phyloP scores from a whole-genome alignment of 768 basidiomycete genomes.

The Mycena rosella region DNA sequence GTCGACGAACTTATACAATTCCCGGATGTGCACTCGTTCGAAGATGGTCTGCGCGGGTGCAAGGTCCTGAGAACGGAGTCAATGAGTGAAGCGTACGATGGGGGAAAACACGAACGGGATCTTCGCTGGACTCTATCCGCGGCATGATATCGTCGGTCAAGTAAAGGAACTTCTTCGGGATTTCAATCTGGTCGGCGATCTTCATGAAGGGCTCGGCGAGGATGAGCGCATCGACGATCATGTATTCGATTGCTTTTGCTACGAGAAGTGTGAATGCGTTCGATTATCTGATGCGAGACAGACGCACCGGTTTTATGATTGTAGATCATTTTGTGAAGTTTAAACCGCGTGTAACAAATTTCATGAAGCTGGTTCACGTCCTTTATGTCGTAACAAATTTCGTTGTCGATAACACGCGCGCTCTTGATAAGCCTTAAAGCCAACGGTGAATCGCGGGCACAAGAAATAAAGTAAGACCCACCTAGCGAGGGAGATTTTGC shows the following conservation, averaged over 20 bases:
- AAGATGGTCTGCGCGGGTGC: constrained; percentile 70
- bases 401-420: constrained; percentile 77
- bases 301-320: constrained; percentile 79
- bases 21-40: constrained; percentile 68
- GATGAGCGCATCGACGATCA: constrained; percentile 84
- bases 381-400: constrained; percentile 88
- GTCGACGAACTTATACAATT: constrained; percentile 74
- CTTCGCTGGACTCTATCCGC: constrained; percentile 67
- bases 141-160: constrained; percentile 79
- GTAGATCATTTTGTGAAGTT: constrained; percentile 87
- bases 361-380: constrained; percentile 83
- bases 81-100: background rate
- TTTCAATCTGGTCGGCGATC: constrained; percentile 66
- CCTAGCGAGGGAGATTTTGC: constrained; percentile 63
- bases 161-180: constrained; percentile 71
- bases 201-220: constrained; percentile 74
- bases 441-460: background rate
- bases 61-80: constrained; percentile 62
- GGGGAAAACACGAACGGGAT: constrained; percentile 55
- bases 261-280: constrained; percentile 6
- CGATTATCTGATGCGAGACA: background rate
- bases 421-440: constrained; percentile 73
- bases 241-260: constrained; percentile 86
- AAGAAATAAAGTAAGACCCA: constrained; percentile 43
- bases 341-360: constrained; percentile 80